Evolutionary conservation across 148 eudicot species (phyloP), one percentile per base, ranked within the genome.

Genomic region (Suaeda aralocaspica): DNA sequence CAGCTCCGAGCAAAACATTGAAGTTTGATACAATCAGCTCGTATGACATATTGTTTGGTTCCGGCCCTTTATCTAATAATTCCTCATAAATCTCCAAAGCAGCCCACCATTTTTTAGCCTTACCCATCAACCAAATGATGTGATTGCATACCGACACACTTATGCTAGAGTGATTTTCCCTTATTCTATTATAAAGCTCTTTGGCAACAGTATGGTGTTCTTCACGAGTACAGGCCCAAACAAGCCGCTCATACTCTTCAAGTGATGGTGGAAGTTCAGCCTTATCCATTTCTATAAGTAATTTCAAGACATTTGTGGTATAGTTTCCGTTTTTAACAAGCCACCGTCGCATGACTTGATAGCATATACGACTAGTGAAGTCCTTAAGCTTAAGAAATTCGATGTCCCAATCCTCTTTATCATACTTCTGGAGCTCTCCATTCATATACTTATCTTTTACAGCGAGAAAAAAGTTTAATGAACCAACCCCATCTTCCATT

Each of bases 51-150:
- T 83, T 76, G 62, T 94, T 91, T 19, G 97, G 99, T 74, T 84
- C 76, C 2, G 97, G 97, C 22, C 99, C 97, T 75, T 81, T 81
- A 34, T 94, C 97, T 78, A 94, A 79, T 76, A 94, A 67, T 75
- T 94, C 88, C 77, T 94, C 99, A 6, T 94, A 94, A 29, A 94
- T 77, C 72, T 94, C 97, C 42, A 94, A 81, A 49, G 99, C 97
- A 3, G 96, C 91, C 99, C 99, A 94, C 99, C 99, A 94, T 71
- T 84, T 89, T 76, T 84, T 94, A 52, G 96, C 92, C 81, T 84
- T 89, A 0, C 99, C 97, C 88, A 94, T 74, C 75, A 94, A 72
- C 99, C 99, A 94, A 62, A 94, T 94, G 68, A 85, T 74, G 75
- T 91, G 99, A 41, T 94, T 94, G 82, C 97, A 94, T 9, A 91